A percentile compares a stretch with the other conserved stretches of the same genome.
Evolutionary conservation across 1,284 basidiomycete species (phyloP).

Genomic region (Moesziomyces antarcticus): DNA sequence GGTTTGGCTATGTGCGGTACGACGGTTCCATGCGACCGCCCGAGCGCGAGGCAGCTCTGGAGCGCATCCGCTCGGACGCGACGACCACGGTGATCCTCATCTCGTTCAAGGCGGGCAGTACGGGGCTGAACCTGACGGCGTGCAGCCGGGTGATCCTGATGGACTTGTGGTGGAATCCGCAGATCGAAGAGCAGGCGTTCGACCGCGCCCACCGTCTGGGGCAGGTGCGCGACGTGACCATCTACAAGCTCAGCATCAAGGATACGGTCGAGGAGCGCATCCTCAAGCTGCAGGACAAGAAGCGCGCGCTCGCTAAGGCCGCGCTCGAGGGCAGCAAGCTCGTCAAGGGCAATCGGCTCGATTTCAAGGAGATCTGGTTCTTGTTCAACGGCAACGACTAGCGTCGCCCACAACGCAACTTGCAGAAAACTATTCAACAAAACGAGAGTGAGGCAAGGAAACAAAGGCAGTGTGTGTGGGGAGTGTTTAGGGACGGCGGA

Average conservation of each 20-base stretch:
- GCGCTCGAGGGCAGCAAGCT: conserved; percentile 88
- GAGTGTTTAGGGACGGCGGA: neutral
- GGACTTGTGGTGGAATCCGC: conserved; percentile 86
- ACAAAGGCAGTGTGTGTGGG: too few species aligned
- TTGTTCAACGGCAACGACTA: conserved; percentile 39
- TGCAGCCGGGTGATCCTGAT: conserved; percentile 94
- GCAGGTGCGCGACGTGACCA: conserved; percentile 85
- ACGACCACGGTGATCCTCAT: conserved; percentile 82
- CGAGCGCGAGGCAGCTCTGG: conserved; percentile 79
- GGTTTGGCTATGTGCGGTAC: conserved; percentile 83
- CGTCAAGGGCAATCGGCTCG: conserved; percentile 74
- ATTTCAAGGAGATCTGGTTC: conserved; percentile 48
- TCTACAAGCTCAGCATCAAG: conserved; percentile 91
- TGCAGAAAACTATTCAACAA: neutral
- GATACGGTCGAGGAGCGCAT: conserved; percentile 91
- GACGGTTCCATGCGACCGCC: conserved; percentile 85
- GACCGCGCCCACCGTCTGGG: conserved; percentile 91
- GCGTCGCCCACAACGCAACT: neutral
- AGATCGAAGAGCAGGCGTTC: conserved; percentile 82
- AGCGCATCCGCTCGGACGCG: conserved; percentile 76
- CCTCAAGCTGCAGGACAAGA: conserved; percentile 76
- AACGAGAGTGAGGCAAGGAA: neutral
- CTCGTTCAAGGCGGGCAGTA: conserved; percentile 94
- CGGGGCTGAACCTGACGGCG: conserved; percentile 91
- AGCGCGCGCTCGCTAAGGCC: conserved; percentile 83